Percentiles rank a stretch among this genome's conserved stretches.
Evolutionary conservation across 2,329 filamentous ascomycete species (phyloP).

Genomic region (Talaromyces pinophilus): DNA sequence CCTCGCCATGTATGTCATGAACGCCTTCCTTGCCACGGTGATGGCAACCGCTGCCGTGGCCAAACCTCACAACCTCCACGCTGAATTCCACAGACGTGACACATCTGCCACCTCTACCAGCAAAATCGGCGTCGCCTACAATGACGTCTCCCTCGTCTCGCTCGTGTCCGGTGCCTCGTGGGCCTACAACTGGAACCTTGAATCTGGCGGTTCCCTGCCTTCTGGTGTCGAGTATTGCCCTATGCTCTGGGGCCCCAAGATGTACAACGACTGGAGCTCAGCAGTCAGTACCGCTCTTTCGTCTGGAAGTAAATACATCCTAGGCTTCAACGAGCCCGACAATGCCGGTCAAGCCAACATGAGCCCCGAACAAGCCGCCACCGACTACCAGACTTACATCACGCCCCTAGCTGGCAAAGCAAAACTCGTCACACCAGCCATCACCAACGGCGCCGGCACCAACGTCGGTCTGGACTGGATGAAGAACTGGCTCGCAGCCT

Average conservation of each 20-base stretch:
- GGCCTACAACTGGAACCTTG: conserved; percentile 50
- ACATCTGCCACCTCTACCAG: conserved; percentile 34
- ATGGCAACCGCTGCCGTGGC: conserved; percentile 40
- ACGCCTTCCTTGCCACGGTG: conserved; percentile 36
- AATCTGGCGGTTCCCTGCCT: conserved; percentile 34
- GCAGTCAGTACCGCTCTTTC: conserved; percentile 38
- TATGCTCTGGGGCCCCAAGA: conserved; percentile 48
- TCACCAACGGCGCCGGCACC: conserved; percentile 39
- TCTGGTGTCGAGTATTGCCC: conserved; percentile 46
- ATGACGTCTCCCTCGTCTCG: conserved; percentile 31
- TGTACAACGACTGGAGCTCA: conserved; percentile 39
- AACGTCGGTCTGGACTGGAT: conserved; percentile 46
- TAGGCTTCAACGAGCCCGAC: conserved; percentile 54
- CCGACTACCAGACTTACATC: conserved; percentile 42
- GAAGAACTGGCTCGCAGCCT: conserved; percentile 41
- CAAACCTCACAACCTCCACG: conserved; percentile 30
- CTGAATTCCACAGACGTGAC: conserved; percentile 23
- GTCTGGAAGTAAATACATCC: conserved; percentile 39
- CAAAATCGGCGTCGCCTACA: conserved; percentile 39
- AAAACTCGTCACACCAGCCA: conserved; percentile 46
- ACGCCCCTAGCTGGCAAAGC: conserved; percentile 39
- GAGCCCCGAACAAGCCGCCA: conserved; percentile 39
- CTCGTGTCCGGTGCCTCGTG: conserved; percentile 38
- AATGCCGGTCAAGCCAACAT: conserved; percentile 42
- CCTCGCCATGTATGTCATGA: conserved; percentile 43